phyloP scores from a whole-genome alignment of 768 basidiomycete genomes.

The Lyophyllum semitale region DNA sequence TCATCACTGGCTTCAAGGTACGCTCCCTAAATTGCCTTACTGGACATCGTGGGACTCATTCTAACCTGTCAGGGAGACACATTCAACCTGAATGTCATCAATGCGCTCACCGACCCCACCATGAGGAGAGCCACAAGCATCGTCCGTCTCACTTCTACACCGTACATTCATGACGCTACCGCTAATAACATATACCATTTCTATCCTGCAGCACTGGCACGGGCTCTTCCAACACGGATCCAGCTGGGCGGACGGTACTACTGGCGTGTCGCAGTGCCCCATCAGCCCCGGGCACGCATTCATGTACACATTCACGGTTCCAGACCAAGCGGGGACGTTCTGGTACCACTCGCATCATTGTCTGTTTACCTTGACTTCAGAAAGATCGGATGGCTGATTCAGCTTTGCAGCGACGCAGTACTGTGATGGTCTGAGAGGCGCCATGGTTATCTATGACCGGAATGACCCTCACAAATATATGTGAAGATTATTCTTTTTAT shows the following conservation, averaged over 20 bases:
- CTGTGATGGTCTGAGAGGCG: no score
- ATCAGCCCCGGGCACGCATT: no score
- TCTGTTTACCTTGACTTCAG: neutral
- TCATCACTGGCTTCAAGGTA: slow-evolving; percentile 34
- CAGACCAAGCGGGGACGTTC: no score
- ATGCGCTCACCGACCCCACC: no score
- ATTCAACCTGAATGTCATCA: slow-evolving; percentile 49
- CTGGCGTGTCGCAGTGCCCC: slow-evolving; percentile 43
- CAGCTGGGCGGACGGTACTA: slow-evolving; percentile 45
- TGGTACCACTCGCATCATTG: slow-evolving; percentile 7
- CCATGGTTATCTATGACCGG: no score
- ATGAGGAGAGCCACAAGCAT: slow-evolving; percentile 51
- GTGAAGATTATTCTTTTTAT: neutral
- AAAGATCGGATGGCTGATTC: no score
- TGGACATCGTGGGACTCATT: neutral
- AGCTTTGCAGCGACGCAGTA: no score
- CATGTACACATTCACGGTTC: slow-evolving; percentile 28
- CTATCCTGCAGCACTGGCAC: slow-evolving; percentile 29
- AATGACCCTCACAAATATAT: no score
- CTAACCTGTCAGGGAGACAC: slow-evolving; percentile 34
- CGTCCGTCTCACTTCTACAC: slow-evolving; percentile 30
- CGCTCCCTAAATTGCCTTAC: no score
- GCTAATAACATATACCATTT: neutral
- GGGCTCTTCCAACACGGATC: no score
- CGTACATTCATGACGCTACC: neutral